Base-by-base conservation (phyloP, 345 rosid genomes). In the Excoecaria cochinchinensis region DNA sequence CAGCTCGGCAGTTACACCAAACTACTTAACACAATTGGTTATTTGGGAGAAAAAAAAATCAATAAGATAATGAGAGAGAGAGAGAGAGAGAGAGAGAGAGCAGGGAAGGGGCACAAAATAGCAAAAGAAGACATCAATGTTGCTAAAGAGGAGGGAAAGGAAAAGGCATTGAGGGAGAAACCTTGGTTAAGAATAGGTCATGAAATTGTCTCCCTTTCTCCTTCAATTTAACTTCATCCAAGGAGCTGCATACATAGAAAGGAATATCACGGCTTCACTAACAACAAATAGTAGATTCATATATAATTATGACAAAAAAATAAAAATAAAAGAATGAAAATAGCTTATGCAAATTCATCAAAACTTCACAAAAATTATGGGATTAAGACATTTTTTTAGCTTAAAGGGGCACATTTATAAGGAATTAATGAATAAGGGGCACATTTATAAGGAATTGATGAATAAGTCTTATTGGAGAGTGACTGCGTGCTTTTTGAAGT, bases 121-220 rank as follows among this genome's bases (percentile, higher is more conserved):
- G 58, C 58, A 16, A 8, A 16, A 31, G 12, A 42, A 44, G 42
- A 47, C 57, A 10, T 56, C 56, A 47, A 51, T 24, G 46, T 17
- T 0, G 3, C 21, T 39, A 31, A 57, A 31, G 15, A 58, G 42
- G 8, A 13, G 39, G 13, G 15, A 22, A 16, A 24, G 22, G 15
- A 12, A 12, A 19, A 40, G 55, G 17, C 21, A 64, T 1, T 24
- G 46, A 22, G 60, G 70, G 21, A 69, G 71, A 72, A 58, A 94
- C 98, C 96, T 94, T 94, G 70, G 94, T 90, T 77, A 92, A 84
- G 84, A 94, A 94, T 44, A 92, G 85, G 86, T 92, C 98, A 72
- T 90, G 97, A 81, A 92, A 94, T 69, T 85, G 83, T 86, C 93
- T 82, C 76, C 91, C 94, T 88, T 90, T 94, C 81, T 92, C 97